Conservation (phyloP, 345 rosid genomes). For the Combretum micranthum region DNA sequence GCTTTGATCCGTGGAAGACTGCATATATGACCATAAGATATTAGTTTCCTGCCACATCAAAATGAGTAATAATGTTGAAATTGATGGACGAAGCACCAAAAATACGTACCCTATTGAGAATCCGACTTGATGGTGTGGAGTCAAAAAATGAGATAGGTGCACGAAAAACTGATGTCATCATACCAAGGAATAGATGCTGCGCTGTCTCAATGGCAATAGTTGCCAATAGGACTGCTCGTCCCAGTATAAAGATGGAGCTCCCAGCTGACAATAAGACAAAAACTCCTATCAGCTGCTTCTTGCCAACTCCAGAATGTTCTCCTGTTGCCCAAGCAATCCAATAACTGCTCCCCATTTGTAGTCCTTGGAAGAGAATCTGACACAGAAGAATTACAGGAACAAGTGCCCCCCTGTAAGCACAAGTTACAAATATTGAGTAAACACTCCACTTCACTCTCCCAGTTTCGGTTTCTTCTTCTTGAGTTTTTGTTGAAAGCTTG, state of each 20-base stretch:
- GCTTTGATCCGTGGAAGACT: conserved; percentile 75
- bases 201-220: conserved; percentile 55
- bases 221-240: conserved; percentile 54
- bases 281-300: conserved; percentile 34
- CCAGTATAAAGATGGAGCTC: conserved; percentile 58
- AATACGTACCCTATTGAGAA: conserved; percentile 49
- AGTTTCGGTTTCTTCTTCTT: conserved; percentile 42
- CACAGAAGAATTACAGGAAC: conserved; percentile 17
- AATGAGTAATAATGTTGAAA: no score
- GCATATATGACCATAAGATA: conserved; percentile 4
- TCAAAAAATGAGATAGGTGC: conserved; percentile 67
- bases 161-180: conserved; percentile 50
- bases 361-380: conserved; percentile 41
- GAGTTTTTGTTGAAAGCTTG: conserved; percentile 14
- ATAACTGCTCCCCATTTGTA: conserved; percentile 64
- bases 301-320: conserved; percentile 22
- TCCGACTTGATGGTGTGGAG: conserved; percentile 63
- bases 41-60: no score
- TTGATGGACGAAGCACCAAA: no score
- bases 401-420: conserved; percentile 21
- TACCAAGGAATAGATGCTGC: conserved; percentile 46
- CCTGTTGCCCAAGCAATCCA: conserved; percentile 75
- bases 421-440: conserved; percentile 45
- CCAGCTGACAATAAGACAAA: conserved; percentile 52
- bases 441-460: conserved; percentile 65